These are phyloP conservation scores for Nemania abortiva DNA, from an alignment of 2,329 filamentous ascomycete genomes.

Conservation along the genomic window DNA sequence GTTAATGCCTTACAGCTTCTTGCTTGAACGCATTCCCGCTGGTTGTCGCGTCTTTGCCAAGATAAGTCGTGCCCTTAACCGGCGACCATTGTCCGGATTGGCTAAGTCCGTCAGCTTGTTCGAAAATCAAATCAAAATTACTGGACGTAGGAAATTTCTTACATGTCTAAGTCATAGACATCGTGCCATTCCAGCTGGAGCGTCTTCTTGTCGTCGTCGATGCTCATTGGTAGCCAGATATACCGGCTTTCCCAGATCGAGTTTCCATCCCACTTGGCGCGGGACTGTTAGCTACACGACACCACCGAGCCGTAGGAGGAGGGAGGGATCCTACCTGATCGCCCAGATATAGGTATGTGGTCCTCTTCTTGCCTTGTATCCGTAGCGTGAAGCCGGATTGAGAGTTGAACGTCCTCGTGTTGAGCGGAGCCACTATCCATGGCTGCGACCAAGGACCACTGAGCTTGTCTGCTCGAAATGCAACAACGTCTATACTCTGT, in stretches of 20 bases:
- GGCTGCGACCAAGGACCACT: constrained; percentile 67
- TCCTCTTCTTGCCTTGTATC: constrained; percentile 62
- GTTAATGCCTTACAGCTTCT: constrained; percentile 56
- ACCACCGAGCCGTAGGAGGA: background rate
- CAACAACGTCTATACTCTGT: constrained; percentile 59
- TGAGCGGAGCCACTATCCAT: constrained; percentile 63
- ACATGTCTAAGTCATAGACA: constrained; percentile 66
- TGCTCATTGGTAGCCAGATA: constrained; percentile 67
- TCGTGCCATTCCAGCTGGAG: constrained; percentile 66
- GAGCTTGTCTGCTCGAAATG: constrained; percentile 64
- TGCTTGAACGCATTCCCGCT: constrained; percentile 64
- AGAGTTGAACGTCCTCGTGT: constrained; percentile 65
- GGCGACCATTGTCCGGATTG: constrained; percentile 62
- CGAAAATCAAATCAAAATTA: background rate
- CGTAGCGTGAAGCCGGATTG: constrained; percentile 64
- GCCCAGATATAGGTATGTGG: constrained; percentile 64
- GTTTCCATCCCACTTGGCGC: constrained; percentile 62
- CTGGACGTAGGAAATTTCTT: constrained; percentile 23
- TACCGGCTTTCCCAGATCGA: constrained; percentile 69
- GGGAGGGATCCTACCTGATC: constrained; percentile 54
- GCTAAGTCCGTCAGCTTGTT: constrained; percentile 39
- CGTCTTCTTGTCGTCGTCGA: constrained; percentile 64
- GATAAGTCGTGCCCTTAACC: constrained; percentile 62
- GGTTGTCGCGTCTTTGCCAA: constrained; percentile 58
- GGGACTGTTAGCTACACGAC: constrained; percentile 1